Base-by-base conservation (phyloP, 2,329 filamentous ascomycete genomes). In the Ophiognomonia clavigignenti-juglandacearum region DNA sequence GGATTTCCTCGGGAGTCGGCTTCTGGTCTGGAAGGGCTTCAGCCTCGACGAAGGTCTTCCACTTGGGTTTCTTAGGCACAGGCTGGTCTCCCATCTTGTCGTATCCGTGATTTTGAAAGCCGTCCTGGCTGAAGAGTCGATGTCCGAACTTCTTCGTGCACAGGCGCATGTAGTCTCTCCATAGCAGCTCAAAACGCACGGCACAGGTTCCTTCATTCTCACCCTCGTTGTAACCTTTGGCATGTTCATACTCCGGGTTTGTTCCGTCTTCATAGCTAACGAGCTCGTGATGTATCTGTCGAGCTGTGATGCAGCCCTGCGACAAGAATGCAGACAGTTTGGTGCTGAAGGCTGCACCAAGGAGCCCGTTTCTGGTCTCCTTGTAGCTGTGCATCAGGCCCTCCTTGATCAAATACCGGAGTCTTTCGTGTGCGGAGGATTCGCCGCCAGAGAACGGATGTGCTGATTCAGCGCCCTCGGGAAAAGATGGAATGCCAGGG, bases 111-210 rank as follows among this genome's bases (percentile, higher is more conserved):
- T 69, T 64, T 14, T 77, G 75, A 55, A 88, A 88, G 0, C 88
- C 87, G 4, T 74, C 71, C 2, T 83, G 64, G 11, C 69, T 66
- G 60, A 88, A 92, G 4, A 92, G 73, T 19, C 76, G 77, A 14
- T 64, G 59, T 1, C 78, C 77, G 52, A 86, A 89, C 57, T 91
- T 91, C 26, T 75, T 74, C 6, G 80, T 83, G 59, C 84, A 88
- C 0, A 92, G 74, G 1, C 85, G 75, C 83, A 92, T 89, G 58
- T 91, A 92, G 57, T 92, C 88, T 34, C 87, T 71, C 86, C 85
- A 89, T 0, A 92, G 64, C 0, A 93, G 69, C 58, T 92, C 86
- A 47, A 87, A 83, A 0, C 87, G 78, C 1, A 92, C 75, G 0
- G 73, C 77, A 27, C 76, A 76, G 0, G 85, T 89, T 0, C 87